These are phyloP conservation scores for Candida coleopterorum DNA, from an alignment of 805 yeast species.

Conservation along the genomic window DNA sequence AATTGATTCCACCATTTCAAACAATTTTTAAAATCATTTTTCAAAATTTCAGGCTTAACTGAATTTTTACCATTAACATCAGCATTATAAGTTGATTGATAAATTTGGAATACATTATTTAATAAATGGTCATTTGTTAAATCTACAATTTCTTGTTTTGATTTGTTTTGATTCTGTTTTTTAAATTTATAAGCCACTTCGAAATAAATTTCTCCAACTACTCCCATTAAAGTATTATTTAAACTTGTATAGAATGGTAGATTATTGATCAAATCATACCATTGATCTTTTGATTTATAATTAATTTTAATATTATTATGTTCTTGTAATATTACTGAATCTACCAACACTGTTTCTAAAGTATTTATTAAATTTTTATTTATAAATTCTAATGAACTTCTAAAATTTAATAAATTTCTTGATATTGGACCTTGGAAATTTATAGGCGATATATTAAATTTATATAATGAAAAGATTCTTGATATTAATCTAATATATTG, in stretches of 20 bases:
- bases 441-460: constrained; percentile 36
- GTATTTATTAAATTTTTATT: constrained; percentile 48
- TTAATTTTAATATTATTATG: constrained; percentile 46
- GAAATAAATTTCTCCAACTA: constrained; percentile 51
- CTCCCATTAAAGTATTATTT: constrained; percentile 62
- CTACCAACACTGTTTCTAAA: constrained; percentile 46
- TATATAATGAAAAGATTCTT: constrained; percentile 32
- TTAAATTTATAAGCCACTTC: constrained; percentile 34
- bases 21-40: constrained; percentile 28
- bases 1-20: constrained; percentile 33
- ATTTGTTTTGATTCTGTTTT: constrained; percentile 16
- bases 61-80: constrained; percentile 39
- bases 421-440: constrained; percentile 70
- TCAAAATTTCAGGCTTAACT: constrained; percentile 27
- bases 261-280: constrained; percentile 53
- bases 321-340: constrained; percentile 44
- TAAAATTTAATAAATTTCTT: constrained; percentile 57
- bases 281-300: constrained; percentile 39
- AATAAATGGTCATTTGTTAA: constrained; percentile 29
- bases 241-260: constrained; percentile 57
- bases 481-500: constrained; percentile 29
- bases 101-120: constrained; percentile 33
- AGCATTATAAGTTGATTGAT: constrained; percentile 34
- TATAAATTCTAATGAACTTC: constrained; percentile 57
- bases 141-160: constrained; percentile 23